Base-by-base conservation (phyloP, 208 protist species). In the Wallacemonas sp. region DNA sequence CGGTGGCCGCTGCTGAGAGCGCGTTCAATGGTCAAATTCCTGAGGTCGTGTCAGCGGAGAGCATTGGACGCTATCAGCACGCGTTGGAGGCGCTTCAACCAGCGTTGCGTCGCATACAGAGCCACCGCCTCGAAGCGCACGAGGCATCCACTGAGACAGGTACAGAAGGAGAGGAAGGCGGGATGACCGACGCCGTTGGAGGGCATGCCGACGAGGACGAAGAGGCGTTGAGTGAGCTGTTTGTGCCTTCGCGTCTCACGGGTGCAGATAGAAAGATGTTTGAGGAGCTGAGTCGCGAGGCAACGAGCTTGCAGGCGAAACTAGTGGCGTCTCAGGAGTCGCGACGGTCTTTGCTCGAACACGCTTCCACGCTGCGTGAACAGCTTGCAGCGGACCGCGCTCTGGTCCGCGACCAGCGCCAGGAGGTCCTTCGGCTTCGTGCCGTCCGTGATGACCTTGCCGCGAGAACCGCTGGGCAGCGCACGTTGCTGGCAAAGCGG, bases 311-410 rank as follows among this genome's bases (percentile, higher is more conserved):
- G 53, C 69, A 91, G 68, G 63, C 64, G 61, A 68, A 77, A 32
- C 65, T 94, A 22, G 32, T 81, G 27, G 60, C 60, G 3, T 78
- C 71, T 42, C 78, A 79, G 33, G 68, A 80, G 52, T 68, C 78
- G 0, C 76, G 76, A 39, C 74, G 81, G 22, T 59, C 66, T 6
- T 34, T 85, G 38, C 68, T 71, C 5, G 65, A 61, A n/a, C 53
- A 60, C 22, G 64, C 71, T 12, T 59, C 46, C 15, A 32, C 39
- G 9, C 62, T 90, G 29, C 71, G 70, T 30, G 36, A 70, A 22
- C 83, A 92, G 58, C 77, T 94, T n/a, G 63, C 60, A 1, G 76
- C 76, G 22, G 79, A 94, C 41, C 82, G 89, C 3, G 67, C 48
- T n/a, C 71, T 84, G 21, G 83, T 94, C 15, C 75, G 63, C 8